These are phyloP conservation scores for Boechera retrofracta DNA, from an alignment of 345 rosid genomes.

Conservation along the genomic window DNA sequence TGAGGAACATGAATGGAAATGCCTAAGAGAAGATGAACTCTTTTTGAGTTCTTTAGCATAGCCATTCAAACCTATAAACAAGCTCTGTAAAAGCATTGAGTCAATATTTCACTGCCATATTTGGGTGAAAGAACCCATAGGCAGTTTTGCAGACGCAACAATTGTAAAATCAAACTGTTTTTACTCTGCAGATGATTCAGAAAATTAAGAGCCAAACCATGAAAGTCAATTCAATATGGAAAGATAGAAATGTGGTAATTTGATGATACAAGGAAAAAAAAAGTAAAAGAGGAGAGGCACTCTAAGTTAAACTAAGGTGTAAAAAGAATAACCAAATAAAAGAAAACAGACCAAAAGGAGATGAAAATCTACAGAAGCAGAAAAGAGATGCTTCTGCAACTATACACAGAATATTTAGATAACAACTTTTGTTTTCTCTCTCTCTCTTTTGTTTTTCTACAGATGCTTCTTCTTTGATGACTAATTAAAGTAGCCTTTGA, in stretches of 20 bases:
- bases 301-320: conserved; percentile 39
- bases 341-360: conserved; percentile 29
- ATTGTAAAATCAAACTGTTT: too few species aligned
- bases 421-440: conserved; percentile 31
- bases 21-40: too few species aligned
- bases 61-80: too few species aligned
- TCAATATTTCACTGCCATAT: too few species aligned
- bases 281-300: conserved; percentile 29
- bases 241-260: conserved; percentile 31
- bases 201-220: too few species aligned
- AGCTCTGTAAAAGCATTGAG: too few species aligned
- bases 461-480: conserved; percentile 41
- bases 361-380: conserved; percentile 34
- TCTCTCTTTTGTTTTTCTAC: conserved; percentile 26
- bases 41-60: too few species aligned
- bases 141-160: too few species aligned
- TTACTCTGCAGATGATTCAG: too few species aligned
- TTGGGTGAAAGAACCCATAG: too few species aligned
- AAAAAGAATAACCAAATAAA: conserved; percentile 17
- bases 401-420: conserved; percentile 39
- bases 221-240: conserved; percentile 14
- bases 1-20: too few species aligned
- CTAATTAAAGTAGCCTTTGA: conserved; percentile 39
- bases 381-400: conserved; percentile 41
- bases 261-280: conserved; percentile 27